phyloP scores from a whole-genome alignment of 139 green algal genomes.

The Raphidocelis subcapitata region DNA sequence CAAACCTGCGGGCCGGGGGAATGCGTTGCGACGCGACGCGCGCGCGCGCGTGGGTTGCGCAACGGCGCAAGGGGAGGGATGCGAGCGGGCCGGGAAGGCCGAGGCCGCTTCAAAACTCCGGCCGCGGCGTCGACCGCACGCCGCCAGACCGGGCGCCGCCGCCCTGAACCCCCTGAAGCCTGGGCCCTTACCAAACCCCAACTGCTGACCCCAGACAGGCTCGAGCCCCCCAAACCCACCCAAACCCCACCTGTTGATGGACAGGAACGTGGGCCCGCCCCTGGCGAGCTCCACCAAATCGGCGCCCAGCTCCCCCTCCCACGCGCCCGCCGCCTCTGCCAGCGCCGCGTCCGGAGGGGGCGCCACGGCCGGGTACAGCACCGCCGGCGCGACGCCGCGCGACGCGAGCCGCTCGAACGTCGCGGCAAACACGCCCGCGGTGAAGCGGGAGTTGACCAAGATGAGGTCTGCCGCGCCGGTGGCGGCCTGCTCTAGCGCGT shows the following conservation, averaged over 20 bases:
- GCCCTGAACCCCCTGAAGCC: too few species aligned
- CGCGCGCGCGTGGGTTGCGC: too few species aligned
- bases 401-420: constrained; percentile 74
- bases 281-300: constrained; percentile 50
- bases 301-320: constrained; percentile 38
- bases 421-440: constrained; percentile 70
- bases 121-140: too few species aligned
- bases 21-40: too few species aligned
- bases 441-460: constrained; percentile 96
- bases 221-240: not conserved
- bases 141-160: too few species aligned
- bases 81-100: too few species aligned
- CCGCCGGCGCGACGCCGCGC: constrained; percentile 44
- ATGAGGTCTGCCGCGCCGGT: constrained; percentile 78
- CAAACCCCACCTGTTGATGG: constrained; percentile 82
- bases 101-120: too few species aligned
- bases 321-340: constrained; percentile 25
- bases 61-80: too few species aligned
- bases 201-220: too few species aligned
- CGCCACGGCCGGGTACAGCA: constrained; percentile 90
- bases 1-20: constrained; percentile 65
- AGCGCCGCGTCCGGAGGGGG: constrained; percentile 56
- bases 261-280: constrained; percentile 76
- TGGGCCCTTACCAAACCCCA: too few species aligned
- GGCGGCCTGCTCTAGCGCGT: constrained; percentile 80